Conservation (phyloP, 139 green algal genomes). For the Picochlorum sp. region DNA sequence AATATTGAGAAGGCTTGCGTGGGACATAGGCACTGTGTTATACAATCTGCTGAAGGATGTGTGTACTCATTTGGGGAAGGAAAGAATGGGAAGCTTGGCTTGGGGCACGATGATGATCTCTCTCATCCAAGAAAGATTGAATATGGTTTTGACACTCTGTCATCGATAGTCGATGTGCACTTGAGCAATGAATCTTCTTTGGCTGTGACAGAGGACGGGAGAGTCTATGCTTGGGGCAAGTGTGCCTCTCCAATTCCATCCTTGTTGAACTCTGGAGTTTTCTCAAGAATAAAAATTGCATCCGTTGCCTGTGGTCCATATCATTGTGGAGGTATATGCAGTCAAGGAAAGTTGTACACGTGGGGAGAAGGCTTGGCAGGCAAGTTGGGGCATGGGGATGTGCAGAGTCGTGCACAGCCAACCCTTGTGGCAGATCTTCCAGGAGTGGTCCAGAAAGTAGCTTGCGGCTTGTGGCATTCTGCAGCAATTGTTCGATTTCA, state of each 20-base stretch:
- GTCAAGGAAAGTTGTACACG: conserved; percentile 68
- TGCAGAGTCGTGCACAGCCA: conserved; percentile 18
- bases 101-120: conserved; percentile 39
- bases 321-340: conserved; percentile 65
- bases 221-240: conserved; percentile 71
- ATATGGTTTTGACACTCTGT: conserved; percentile 32
- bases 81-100: conserved; percentile 45
- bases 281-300: conserved; percentile 5
- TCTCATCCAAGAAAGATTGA: conserved; percentile 34
- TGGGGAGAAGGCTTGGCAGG: conserved; percentile 89
- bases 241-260: conserved; percentile 4
- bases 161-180: conserved; percentile 2
- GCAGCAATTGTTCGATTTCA: conserved; percentile 47
- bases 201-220: conserved; percentile 41
- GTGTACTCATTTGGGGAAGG: conserved; percentile 60
- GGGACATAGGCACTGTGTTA: conserved; percentile 36
- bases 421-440: conserved; percentile 38
- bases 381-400: conserved; percentile 73
- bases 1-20: conserved; percentile 28
- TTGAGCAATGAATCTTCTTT: not conserved
- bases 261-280: conserved; percentile 17
- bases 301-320: conserved; percentile 81
- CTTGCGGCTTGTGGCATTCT: conserved; percentile 89
- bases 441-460: conserved; percentile 40
- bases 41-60: conserved; percentile 46